These are phyloP conservation scores for Calcarisporium arbuscula DNA, from an alignment of 2,329 filamentous ascomycete species.

Conservation along the genomic window DNA sequence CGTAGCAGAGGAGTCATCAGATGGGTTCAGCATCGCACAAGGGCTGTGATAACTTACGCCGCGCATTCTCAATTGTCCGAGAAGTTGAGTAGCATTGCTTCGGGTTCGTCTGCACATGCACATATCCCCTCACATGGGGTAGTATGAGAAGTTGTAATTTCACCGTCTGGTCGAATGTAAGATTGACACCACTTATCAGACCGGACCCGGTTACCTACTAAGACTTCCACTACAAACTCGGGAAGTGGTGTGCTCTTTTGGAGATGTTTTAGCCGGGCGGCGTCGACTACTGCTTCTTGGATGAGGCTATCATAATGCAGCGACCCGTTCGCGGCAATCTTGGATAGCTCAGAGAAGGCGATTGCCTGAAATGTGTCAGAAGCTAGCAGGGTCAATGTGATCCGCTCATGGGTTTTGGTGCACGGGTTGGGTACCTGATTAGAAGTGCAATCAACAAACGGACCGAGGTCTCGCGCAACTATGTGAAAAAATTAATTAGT, in stretches of 20 bases:
- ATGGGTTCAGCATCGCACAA: no score
- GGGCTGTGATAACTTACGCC: slow-evolving; percentile 32
- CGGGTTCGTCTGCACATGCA: slow-evolving; percentile 57
- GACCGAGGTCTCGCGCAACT: slow-evolving; percentile 25
- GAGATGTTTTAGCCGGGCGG: slow-evolving; percentile 12
- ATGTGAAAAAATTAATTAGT: slow-evolving; percentile 7
- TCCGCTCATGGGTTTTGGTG: background rate
- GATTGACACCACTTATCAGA: background rate
- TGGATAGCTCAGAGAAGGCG: slow-evolving; percentile 24
- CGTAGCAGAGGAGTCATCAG: no score
- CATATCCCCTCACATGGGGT: slow-evolving; percentile 40
- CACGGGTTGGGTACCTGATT: slow-evolving; percentile 20
- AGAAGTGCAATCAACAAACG: slow-evolving; percentile 30
- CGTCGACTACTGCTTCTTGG: slow-evolving; percentile 18
- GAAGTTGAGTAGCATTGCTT: slow-evolving; percentile 43
- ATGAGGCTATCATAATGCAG: slow-evolving; percentile 23
- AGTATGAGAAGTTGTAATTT: slow-evolving; percentile 46
- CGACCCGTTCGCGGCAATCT: slow-evolving; percentile 11
- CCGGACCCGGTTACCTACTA: slow-evolving; percentile 28
- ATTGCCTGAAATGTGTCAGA: slow-evolving; percentile 21
- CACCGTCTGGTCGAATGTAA: slow-evolving; percentile 46
- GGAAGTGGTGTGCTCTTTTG: slow-evolving; percentile 21
- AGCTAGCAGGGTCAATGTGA: background rate
- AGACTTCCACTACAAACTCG: slow-evolving; percentile 50
- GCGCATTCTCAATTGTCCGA: slow-evolving; percentile 43